phyloP scores from a whole-genome alignment of 139 green algal species.

The Edaphochlamys debaryana region DNA sequence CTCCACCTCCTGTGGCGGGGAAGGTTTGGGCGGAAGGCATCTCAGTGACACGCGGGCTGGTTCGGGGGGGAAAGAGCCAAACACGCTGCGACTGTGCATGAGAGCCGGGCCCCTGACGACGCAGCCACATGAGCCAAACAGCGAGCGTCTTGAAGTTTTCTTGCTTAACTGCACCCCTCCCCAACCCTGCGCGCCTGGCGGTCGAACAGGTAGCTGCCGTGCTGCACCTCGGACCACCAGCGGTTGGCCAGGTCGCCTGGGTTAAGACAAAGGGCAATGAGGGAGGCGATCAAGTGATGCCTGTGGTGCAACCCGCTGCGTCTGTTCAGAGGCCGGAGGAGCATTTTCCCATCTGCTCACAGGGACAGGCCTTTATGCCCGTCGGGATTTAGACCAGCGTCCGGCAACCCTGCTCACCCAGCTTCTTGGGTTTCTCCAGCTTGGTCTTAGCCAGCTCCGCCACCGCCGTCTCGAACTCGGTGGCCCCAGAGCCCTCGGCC shows the following conservation, averaged over 20 bases:
- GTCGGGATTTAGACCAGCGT: background rate
- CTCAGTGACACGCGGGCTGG: too few relatives aligned
- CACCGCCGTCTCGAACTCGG: constrained; percentile 65
- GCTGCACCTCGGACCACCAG: constrained; percentile 54
- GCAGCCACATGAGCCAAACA: background rate
- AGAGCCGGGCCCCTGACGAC: background rate
- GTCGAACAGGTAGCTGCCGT: constrained; percentile 48
- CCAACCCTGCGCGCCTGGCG: constrained; percentile 42
- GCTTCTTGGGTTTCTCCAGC: constrained; percentile 85
- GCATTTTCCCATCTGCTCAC: too few relatives aligned
- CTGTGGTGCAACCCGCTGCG: too few relatives aligned
- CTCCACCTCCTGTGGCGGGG: constrained; percentile 64
- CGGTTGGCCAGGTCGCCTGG: constrained; percentile 51
- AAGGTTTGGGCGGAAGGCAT: too few relatives aligned
- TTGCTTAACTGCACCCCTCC: too few relatives aligned
- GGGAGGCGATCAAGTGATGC: too few relatives aligned
- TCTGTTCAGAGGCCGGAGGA: background rate
- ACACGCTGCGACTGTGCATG: too few relatives aligned
- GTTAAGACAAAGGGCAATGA: background rate
- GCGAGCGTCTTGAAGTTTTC: too few relatives aligned
- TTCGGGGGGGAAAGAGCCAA: too few relatives aligned
- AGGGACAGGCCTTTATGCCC: too few relatives aligned
- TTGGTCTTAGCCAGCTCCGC: constrained; percentile 82
- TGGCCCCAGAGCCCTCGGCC: background rate
- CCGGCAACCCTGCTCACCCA: constrained; percentile 45